Evolutionary conservation across 805 yeast species (phyloP), one percentile per base, ranked within the genome.

Genomic region (Pichia exigua): DNA sequence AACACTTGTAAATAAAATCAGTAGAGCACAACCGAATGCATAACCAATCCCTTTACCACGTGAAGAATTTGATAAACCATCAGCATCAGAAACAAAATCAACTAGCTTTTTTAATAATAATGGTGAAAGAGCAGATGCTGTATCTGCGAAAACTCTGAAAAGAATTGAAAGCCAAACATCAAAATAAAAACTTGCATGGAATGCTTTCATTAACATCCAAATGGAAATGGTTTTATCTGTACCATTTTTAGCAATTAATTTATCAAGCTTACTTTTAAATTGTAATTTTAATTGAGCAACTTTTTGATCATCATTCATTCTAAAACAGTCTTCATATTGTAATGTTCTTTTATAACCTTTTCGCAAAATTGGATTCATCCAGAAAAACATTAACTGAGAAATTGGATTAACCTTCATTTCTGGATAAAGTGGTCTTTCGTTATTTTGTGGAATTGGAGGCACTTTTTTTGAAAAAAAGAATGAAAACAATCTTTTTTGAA

Each of bases 291-390:
- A 62, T n/a, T 57, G 58, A 28, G 78, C 78, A 42, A 76, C 69
- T 15, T 70, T 62, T 66, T 73, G 67, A 38, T 69, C 67, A 1
- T 72, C 71, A 22, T 74, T 75, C 54, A 79, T 63, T 26, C 61
- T 61, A 57, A 63, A 85, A 57, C 85, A 62, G 65, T 87, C 94
- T 45, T 77, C 74, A 2, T 85, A 81, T 43, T 77, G 78, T 44
- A 87, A 66, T 0, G 91, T 84, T 61, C 94, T 73, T 64, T 80
- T 82, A 65, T 86, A 86, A 10, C 95, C 94, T 8, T 77, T 76
- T 17, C 65, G 67, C 71, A 87, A 66, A 42, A 86, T 58, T 0
- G 90, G 90, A 26, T 67, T 59, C 45, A 86, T 66, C 91, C 92
- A 87, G 79, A 82, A 75, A 63, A 85, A 81, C 58, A 81, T 77